A percentile compares a stretch with the other conserved stretches of the same genome.
Conservation (phyloP, 192 early-diverging fungal species). For the Mortierella hygrophila region DNA sequence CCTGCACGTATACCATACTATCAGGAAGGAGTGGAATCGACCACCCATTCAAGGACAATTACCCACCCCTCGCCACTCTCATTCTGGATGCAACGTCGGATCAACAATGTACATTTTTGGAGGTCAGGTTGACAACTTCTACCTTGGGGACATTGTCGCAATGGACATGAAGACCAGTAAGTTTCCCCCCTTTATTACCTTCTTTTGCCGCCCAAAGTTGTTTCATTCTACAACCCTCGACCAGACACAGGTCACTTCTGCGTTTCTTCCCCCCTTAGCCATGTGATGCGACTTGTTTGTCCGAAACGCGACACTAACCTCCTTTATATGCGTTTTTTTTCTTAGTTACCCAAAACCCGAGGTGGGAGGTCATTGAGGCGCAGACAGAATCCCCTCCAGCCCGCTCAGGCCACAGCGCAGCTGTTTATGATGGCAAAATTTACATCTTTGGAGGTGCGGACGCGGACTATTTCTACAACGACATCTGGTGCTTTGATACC, state of each 20-base stretch:
- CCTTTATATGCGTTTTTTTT: neutral
- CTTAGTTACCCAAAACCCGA: constrained; percentile 48
- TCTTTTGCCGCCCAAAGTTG: neutral
- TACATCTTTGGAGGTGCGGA: constrained; percentile 67
- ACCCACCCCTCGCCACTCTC: constrained; percentile 58
- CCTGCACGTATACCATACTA: constrained; percentile 47
- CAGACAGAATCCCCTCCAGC: constrained; percentile 51
- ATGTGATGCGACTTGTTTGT: neutral
- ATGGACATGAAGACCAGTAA: constrained; percentile 67
- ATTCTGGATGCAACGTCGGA: constrained; percentile 58
- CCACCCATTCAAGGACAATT: constrained; percentile 45
- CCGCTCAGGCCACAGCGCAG: constrained; percentile 39
- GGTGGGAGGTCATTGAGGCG: constrained; percentile 49
- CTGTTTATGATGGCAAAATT: constrained; percentile 46
- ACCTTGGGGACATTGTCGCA: constrained; percentile 60
- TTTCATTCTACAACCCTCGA: neutral
- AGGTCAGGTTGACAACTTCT: constrained; percentile 61
- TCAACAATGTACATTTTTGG: constrained; percentile 69
- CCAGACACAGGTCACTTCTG: neutral
- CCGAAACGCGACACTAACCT: neutral
- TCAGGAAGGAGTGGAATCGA: constrained; percentile 47
- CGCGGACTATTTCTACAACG: constrained; percentile 64
- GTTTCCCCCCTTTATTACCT: constrained; percentile 3
- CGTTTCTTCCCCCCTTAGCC: neutral
- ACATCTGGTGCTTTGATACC: constrained; percentile 69